Percentiles rank a stretch among this genome's conserved stretches.
Conservation (phyloP, 768 basidiomycete species). For the Lactarius tabidus region DNA sequence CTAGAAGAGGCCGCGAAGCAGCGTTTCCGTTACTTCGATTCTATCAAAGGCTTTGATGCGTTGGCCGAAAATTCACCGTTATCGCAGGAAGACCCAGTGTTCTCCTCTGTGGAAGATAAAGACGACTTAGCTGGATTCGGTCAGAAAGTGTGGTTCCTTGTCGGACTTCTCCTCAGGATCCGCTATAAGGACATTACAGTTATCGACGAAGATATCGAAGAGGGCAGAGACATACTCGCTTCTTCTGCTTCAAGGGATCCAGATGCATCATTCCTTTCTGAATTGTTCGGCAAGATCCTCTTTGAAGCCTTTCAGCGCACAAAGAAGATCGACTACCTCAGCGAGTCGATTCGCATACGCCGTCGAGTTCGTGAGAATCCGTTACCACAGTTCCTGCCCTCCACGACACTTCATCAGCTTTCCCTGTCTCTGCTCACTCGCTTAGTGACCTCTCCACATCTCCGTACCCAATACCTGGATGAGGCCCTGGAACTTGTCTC, state of each 20-base stretch:
- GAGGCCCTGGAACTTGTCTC: neutral
- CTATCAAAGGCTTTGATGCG: neutral
- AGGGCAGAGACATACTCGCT: neutral
- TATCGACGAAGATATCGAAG: neutral
- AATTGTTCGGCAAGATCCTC: neutral
- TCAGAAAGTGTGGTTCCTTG: neutral
- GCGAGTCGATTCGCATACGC: neutral
- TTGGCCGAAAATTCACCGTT: neutral
- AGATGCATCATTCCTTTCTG: neutral
- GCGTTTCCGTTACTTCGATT: neutral
- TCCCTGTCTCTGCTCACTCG: neutral
- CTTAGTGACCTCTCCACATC: rapidly evolving
- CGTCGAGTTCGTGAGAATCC: neutral
- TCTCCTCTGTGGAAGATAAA: neutral
- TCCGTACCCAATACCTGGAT: neutral
- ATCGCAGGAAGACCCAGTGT: too few relatives aligned
- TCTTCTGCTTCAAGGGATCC: neutral
- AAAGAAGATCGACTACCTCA: neutral
- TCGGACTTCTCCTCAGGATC: neutral
- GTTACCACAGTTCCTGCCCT: rapidly evolving
- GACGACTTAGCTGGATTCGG: too few relatives aligned
- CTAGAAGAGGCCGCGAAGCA: neutral
- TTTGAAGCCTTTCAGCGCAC: neutral
- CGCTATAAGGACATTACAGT: neutral
- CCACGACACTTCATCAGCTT: neutral